Evolutionary conservation across 306 rosid species (phyloP).

Genomic region (Neltuma alba): DNA sequence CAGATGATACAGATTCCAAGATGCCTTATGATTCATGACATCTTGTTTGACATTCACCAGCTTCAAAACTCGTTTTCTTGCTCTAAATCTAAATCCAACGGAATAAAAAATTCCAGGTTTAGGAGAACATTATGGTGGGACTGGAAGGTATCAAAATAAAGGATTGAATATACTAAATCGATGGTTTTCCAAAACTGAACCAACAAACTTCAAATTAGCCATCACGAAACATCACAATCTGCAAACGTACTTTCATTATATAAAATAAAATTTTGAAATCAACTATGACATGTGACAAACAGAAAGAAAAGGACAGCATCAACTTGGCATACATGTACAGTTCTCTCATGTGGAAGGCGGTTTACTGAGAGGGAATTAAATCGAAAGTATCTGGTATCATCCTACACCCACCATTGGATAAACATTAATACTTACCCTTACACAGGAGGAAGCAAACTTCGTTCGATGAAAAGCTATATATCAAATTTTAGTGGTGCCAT

Average conservation of each 20-base stretch:
- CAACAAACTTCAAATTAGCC: background rate
- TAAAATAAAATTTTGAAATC: background rate
- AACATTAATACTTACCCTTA: background rate
- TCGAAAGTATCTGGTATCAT: constrained; percentile 6
- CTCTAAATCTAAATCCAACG: background rate
- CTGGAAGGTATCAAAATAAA: background rate
- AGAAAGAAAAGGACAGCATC: background rate
- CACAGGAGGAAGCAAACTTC: background rate
- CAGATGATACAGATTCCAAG: background rate
- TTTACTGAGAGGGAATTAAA: background rate
- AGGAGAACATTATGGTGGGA: background rate
- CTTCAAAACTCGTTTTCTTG: background rate
- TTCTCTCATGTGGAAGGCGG: background rate
- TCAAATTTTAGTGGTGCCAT: background rate
- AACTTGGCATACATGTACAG: background rate
- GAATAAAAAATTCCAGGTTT: background rate
- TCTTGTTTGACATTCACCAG: constrained; percentile 12
- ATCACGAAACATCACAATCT: constrained; percentile 9
- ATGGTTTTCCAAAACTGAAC: background rate
- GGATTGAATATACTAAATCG: background rate
- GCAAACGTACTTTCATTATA: constrained; percentile 2
- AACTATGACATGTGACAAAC: background rate
- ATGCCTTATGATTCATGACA: background rate
- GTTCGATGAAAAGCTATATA: constrained; percentile 2
- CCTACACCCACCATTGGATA: background rate